These are phyloP conservation scores for Simplicillium sp. DNA, from an alignment of 2,329 filamentous ascomycete species.

Conservation along the genomic window DNA sequence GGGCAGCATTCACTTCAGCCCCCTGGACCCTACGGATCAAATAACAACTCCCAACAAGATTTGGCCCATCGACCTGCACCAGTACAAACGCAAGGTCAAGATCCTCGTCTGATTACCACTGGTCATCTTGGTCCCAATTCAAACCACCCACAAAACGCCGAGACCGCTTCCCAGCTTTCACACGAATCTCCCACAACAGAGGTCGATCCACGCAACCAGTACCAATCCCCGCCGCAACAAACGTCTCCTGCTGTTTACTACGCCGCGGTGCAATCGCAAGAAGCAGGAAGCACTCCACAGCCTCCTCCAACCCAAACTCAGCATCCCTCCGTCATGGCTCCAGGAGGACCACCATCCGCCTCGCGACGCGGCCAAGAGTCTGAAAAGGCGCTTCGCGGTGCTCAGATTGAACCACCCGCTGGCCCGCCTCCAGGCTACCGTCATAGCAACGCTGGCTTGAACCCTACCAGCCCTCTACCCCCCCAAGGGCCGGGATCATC, in stretches of 20 bases:
- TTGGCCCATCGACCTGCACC: neutral
- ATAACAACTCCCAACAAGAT: conserved; percentile 6
- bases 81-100: neutral
- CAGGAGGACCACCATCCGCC: conserved; percentile 30
- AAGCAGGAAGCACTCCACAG: conserved; percentile 3
- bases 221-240: conserved; percentile 30
- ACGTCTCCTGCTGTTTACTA: neutral
- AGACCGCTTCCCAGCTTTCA: conserved; percentile 54
- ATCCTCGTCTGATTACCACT: too few species aligned
- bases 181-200: conserved; percentile 49
- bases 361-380: conserved; percentile 37
- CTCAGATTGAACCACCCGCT: conserved; percentile 28
- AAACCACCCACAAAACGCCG: conserved; percentile 35
- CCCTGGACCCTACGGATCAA: neutral
- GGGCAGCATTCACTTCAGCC: conserved; percentile 21
- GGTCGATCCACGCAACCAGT: conserved; percentile 21
- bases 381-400: conserved; percentile 33
- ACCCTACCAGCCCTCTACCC: conserved; percentile 32
- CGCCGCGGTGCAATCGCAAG: too few species aligned
- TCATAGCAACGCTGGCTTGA: conserved; percentile 35
- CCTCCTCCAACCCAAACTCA: conserved; percentile 11
- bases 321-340: conserved; percentile 35
- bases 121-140: neutral
- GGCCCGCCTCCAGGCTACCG: conserved; percentile 43
- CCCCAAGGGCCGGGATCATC: conserved; percentile 23